phyloP scores from a whole-genome alignment of 2,329 filamentous ascomycete genomes.

The Bisporella sp. region DNA sequence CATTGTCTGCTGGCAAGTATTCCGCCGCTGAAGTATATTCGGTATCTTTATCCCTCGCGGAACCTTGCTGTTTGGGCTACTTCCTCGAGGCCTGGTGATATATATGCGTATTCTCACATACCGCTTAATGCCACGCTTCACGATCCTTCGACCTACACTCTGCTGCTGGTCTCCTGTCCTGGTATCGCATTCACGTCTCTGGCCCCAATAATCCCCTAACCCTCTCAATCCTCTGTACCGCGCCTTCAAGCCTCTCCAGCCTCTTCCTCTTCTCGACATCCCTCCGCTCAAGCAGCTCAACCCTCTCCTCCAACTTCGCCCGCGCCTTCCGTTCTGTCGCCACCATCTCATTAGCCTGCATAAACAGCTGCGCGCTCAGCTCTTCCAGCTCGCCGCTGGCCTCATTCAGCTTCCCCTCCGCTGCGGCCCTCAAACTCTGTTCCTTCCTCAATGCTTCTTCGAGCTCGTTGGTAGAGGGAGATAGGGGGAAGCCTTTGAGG shows the following conservation, averaged over 20 bases:
- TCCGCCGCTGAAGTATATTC: too few species aligned
- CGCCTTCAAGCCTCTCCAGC: constrained; percentile 64
- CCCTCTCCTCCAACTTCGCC: constrained; percentile 63
- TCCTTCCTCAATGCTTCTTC: constrained; percentile 59
- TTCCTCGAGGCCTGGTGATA: not conserved
- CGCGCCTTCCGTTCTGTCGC: constrained; percentile 65
- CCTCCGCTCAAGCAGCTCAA: constrained; percentile 60
- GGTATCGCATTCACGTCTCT: constrained; percentile 12
- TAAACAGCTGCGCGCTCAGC: constrained; percentile 66
- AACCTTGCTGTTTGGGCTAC: not conserved
- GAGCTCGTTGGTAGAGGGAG: constrained; percentile 36
- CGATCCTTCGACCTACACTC: not conserved
- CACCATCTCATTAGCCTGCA: constrained; percentile 85
- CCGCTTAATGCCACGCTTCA: constrained; percentile 11
- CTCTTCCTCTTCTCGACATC: constrained; percentile 63
- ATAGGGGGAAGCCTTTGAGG: constrained; percentile 19
- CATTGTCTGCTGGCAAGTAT: too few species aligned
- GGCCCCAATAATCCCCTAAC: constrained; percentile 52
- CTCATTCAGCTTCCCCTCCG: constrained; percentile 59
- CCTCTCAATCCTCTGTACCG: constrained; percentile 63
- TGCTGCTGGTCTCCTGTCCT: too few species aligned
- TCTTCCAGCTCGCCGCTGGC: constrained; percentile 73
- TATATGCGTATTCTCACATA: constrained; percentile 15
- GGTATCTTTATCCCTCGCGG: not conserved
- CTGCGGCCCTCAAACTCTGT: constrained; percentile 57